Conservation (phyloP, 106 monocot genomes). For the Amphibolis antarctica region DNA sequence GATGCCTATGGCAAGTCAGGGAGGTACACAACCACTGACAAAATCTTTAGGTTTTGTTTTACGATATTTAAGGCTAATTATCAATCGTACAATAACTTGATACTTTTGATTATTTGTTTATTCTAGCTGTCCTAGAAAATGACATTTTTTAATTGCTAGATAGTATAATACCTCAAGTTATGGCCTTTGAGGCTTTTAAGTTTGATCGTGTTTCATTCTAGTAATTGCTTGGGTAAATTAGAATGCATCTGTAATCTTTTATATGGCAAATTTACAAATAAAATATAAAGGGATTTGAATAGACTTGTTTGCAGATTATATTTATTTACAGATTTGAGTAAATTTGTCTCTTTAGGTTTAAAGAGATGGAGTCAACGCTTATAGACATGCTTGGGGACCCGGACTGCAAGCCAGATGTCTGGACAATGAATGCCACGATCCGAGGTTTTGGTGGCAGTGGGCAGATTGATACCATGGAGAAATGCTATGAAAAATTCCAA, state of each 20-base stretch:
- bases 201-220: too few species aligned
- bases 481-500: slow-evolving; percentile 87
- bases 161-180: background rate
- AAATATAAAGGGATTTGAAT: background rate
- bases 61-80: background rate
- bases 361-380: slow-evolving; percentile 74
- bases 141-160: background rate
- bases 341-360: slow-evolving; percentile 40
- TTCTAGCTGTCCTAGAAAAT: too few species aligned
- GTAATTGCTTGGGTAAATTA: background rate
- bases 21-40: slow-evolving; percentile 29
- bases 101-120: background rate
- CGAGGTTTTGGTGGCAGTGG: slow-evolving; percentile 89
- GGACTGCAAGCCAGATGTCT: slow-evolving; percentile 79
- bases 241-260: too few species aligned
- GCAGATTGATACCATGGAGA: slow-evolving; percentile 93
- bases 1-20: slow-evolving; percentile 92
- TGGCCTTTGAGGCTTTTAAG: too few species aligned
- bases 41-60: slow-evolving; percentile 9
- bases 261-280: background rate
- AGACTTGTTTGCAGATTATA: background rate
- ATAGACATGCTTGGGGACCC: slow-evolving; percentile 55
- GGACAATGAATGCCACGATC: slow-evolving; percentile 97
- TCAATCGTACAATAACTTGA: background rate
- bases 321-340: background rate